Conservation (phyloP, 2,329 filamentous ascomycete species). For the Cryphonectria nitschkei region DNA sequence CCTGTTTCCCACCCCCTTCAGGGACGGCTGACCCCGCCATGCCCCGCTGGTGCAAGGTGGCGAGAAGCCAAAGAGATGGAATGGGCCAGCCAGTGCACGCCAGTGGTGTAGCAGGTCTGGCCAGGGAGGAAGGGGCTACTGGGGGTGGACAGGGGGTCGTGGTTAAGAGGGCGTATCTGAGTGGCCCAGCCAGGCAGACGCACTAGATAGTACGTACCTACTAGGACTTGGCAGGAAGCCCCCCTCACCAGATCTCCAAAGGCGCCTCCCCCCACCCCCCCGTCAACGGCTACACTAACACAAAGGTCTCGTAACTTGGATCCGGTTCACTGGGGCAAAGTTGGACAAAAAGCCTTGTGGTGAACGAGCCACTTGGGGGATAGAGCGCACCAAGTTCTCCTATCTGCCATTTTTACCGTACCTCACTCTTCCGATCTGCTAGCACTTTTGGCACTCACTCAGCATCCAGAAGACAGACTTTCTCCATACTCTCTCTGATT, state of each 20-base stretch:
- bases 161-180: background rate
- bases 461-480: background rate
- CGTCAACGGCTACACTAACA: background rate
- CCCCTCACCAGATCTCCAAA: background rate
- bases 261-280: background rate
- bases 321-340: background rate
- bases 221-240: background rate
- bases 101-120: background rate
- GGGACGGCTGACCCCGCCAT: conserved; percentile 1
- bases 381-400: background rate
- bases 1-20: background rate
- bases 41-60: background rate
- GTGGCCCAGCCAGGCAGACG: background rate
- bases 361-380: background rate
- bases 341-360: background rate
- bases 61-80: background rate
- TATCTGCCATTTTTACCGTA: background rate
- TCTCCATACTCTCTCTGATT: background rate
- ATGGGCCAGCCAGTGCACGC: background rate
- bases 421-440: too few relatives aligned
- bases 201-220: background rate
- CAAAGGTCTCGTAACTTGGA: background rate
- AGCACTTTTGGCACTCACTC: too few relatives aligned
- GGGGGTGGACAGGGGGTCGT: background rate
- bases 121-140: background rate